phyloP scores from a whole-genome alignment of 108 stramenopile genomes.

The Cyclostephanos tholiformis region DNA sequence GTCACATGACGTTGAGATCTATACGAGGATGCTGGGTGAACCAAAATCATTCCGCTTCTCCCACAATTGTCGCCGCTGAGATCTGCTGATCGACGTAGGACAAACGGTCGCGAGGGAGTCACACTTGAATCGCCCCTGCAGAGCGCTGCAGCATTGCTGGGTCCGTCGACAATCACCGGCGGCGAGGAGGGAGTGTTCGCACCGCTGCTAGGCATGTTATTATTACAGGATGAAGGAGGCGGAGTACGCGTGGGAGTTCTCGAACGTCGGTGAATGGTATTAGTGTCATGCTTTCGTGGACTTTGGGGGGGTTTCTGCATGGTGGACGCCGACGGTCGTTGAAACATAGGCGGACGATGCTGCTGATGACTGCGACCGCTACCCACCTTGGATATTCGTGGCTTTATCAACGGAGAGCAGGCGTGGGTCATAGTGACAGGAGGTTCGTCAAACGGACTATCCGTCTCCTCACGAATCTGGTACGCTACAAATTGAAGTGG shows the following conservation, averaged over 20 bases:
- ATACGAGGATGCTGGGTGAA: constrained; percentile 3
- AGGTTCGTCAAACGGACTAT: constrained; percentile 25
- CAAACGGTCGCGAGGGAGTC: constrained; percentile 1
- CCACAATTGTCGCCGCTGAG: not conserved
- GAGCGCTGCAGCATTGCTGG: constrained; percentile 7
- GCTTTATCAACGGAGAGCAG: constrained; percentile 22
- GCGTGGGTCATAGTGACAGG: constrained; percentile 6
- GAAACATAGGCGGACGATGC: constrained; percentile 11
- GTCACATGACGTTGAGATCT: not conserved
- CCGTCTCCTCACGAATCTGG: constrained; percentile 5
- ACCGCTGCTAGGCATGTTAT: constrained; percentile 17
- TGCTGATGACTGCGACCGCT: not conserved
- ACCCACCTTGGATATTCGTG: constrained; percentile 21
- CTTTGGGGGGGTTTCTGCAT: constrained; percentile 32
- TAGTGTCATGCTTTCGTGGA: constrained; percentile 13
- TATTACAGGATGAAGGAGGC: constrained; percentile 4
- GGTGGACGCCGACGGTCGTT: constrained; percentile 9
- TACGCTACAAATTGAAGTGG: constrained; percentile 44
- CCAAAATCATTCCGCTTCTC: constrained; percentile 1
- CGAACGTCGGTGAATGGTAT: not conserved
- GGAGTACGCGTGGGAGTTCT: constrained; percentile 30
- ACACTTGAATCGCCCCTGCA: constrained; percentile 13
- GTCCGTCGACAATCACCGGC: constrained; percentile 42
- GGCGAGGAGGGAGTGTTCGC: constrained; percentile 40
- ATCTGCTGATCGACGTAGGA: not conserved